Evolutionary conservation across 805 yeast genomes (phyloP), one percentile per base, ranked within the genome.

Genomic region (Suhomyces emberorum): DNA sequence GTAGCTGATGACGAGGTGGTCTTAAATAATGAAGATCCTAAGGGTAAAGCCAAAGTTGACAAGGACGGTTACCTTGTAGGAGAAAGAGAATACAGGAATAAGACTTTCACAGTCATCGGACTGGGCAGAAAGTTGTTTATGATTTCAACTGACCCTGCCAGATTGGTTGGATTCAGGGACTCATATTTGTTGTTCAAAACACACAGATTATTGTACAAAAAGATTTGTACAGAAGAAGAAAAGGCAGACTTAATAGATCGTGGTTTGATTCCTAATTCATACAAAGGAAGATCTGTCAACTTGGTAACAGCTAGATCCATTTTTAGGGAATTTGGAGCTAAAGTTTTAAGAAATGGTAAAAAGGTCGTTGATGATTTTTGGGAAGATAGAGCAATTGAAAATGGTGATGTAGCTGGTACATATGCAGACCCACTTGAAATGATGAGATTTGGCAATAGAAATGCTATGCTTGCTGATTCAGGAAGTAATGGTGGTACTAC

Each of bases 111-210:
- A 4, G 68, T 83, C 7, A 54, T 66, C 28, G 81, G 78, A 4
- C 69, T 77, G 37, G 96, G 95, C 7, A 76, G 79, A 15, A 72
- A 81, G 46, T 69, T 81, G 39, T 93, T 78, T 59, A 89, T 91
- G 95, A 76, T 93, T 32, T 82, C 95, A 2, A 89, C 98, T 0
- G 98, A 93, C 55, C 96, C 96, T 2, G 97, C 98, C 1, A 76
- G 98, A 48, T 79, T 91, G 52, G 88, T 91, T 43, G 98, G 97
- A 3, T 86, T 88, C 63, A 74, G 96, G 48, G 97, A 91, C 55
- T 86, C 96, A 2, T 88, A 91, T 52, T 68, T 88, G 35, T 70
- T 91, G 41, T 88, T 91, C 64, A 95, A 89, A 55, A 84, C 88
- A 33, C 96, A 91, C 63, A 75, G 79, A 34, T 70, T 77, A 34